phyloP scores from a whole-genome alignment of 2,329 filamentous ascomycete species.

The Fusarium sororula region DNA sequence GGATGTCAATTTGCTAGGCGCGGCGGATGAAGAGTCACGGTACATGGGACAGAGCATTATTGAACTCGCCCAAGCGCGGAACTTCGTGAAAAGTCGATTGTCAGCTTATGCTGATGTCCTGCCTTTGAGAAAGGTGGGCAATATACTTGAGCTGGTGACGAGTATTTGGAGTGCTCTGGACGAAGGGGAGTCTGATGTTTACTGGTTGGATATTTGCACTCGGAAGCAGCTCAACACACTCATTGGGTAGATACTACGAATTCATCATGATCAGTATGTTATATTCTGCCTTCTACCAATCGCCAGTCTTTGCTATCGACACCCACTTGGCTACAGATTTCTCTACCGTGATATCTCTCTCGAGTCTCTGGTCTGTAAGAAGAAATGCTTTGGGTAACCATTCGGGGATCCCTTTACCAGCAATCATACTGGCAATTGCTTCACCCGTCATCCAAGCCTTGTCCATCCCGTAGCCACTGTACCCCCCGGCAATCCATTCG shows the following conservation, averaged over 20 bases:
- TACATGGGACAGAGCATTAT: background rate
- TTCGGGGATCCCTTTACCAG: background rate
- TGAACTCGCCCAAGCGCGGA: background rate
- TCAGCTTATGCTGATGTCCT: background rate
- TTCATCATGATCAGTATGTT: background rate
- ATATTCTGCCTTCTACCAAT: background rate
- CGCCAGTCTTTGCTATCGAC: background rate
- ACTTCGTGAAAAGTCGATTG: background rate
- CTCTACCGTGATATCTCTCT: background rate
- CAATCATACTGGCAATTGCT: fast-evolving
- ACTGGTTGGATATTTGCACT: background rate
- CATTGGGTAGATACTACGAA: background rate
- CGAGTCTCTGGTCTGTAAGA: background rate
- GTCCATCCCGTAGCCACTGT: background rate
- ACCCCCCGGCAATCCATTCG: background rate
- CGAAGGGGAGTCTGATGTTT: background rate
- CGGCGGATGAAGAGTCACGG: background rate
- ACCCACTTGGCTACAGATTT: background rate
- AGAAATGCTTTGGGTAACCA: background rate
- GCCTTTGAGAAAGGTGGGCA: background rate
- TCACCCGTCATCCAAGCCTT: background rate
- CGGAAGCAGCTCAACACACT: background rate
- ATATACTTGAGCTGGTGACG: background rate
- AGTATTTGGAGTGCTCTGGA: background rate
- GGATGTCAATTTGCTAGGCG: background rate